Percentiles rank a stretch among this genome's conserved stretches.
These are phyloP conservation scores for Glonium stellatum DNA, from an alignment of 495 filamentous ascomycete species.

Conservation along the genomic window DNA sequence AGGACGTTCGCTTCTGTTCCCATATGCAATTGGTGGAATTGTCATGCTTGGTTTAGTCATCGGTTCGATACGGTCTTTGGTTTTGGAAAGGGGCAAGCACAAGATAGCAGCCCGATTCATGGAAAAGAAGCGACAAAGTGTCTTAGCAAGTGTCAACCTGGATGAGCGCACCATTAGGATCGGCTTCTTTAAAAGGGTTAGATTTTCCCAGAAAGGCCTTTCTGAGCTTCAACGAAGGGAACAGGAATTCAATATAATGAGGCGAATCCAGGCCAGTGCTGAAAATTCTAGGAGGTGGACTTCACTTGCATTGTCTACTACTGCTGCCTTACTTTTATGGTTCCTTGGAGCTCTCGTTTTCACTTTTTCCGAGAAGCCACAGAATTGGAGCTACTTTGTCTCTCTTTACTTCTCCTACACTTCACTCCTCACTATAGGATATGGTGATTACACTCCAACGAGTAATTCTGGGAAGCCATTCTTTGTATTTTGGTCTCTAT, in stretches of 20 bases:
- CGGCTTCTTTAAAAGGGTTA: conserved; percentile 39
- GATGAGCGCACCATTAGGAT: conserved; percentile 46
- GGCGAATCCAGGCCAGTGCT: conserved; percentile 57
- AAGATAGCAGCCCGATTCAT: conserved; percentile 62
- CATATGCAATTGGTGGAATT: conserved; percentile 74
- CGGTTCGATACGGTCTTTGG: conserved; percentile 71
- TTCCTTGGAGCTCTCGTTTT: conserved; percentile 72
- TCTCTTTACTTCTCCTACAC: conserved; percentile 75
- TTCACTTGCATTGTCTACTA: conserved; percentile 55
- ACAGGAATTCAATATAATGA: conserved; percentile 78
- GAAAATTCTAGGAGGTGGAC: conserved; percentile 57
- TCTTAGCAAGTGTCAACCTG: conserved; percentile 47
- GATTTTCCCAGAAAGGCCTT: conserved; percentile 30
- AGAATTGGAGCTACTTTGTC: conserved; percentile 73
- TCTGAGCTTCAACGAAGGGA: conserved; percentile 55
- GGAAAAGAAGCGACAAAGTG: conserved; percentile 57
- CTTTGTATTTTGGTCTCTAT: conserved; percentile 84
- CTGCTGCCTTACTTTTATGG: conserved; percentile 68
- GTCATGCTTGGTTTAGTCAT: conserved; percentile 74
- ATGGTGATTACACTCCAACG: conserved; percentile 65
- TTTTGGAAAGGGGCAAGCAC: conserved; percentile 66
- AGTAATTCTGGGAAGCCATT: conserved; percentile 70
- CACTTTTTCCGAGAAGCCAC: conserved; percentile 46
- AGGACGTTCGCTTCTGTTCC: conserved; percentile 65
- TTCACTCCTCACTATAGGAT: conserved; percentile 76